These are phyloP conservation scores for Melampsora americana DNA, from an alignment of 1,284 basidiomycete species.

Conservation along the genomic window DNA sequence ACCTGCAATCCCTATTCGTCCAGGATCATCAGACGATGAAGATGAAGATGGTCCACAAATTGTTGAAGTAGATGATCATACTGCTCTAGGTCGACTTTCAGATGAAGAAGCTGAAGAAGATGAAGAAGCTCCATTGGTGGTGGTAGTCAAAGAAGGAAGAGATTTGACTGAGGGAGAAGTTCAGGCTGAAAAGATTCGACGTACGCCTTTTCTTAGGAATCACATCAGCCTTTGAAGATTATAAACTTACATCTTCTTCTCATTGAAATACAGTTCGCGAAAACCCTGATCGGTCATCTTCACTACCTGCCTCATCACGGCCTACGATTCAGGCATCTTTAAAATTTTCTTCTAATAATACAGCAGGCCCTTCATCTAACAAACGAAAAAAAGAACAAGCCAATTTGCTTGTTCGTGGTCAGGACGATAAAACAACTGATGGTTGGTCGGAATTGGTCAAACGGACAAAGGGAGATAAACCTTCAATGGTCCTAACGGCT, in stretches of 20 bases:
- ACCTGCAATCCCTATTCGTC: slow-evolving; percentile 37
- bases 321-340: slow-evolving; percentile 33
- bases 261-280: slow-evolving; percentile 28
- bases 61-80: slow-evolving; percentile 9
- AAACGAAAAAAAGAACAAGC: slow-evolving; percentile 24
- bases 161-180: slow-evolving; percentile 37
- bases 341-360: slow-evolving; percentile 19
- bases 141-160: slow-evolving; percentile 38
- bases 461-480: slow-evolving; percentile 30
- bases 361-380: slow-evolving; percentile 6
- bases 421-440: neutral
- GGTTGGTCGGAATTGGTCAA: slow-evolving; percentile 39
- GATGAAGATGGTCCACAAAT: slow-evolving; percentile 40
- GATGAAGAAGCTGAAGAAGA: slow-evolving; percentile 39
- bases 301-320: slow-evolving; percentile 32
- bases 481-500: slow-evolving; percentile 4
- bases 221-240: neutral
- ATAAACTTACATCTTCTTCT: neutral
- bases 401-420: neutral
- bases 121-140: slow-evolving; percentile 31
- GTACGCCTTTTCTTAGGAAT: slow-evolving; percentile 20
- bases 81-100: slow-evolving; percentile 19
- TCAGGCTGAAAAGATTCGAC: slow-evolving; percentile 38
- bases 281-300: slow-evolving; percentile 20
- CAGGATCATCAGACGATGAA: slow-evolving; percentile 12